Evolutionary conservation across 257 asterid species (phyloP), one percentile per base, ranked within the genome.

Genomic region (Solanum tarijense): DNA sequence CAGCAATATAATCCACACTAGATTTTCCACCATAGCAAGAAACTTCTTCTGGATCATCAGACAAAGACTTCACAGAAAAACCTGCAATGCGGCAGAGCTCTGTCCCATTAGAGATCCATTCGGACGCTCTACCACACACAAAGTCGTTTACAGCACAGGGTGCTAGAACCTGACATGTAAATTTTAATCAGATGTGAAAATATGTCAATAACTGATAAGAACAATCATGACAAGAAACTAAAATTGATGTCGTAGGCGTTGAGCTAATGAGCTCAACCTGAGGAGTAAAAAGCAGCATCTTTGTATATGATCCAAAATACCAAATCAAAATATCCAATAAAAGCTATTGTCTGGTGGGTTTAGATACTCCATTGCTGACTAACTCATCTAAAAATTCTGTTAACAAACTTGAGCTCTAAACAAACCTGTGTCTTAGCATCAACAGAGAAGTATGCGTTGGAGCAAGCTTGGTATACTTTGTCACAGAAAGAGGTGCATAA

Each of bases 71-170:
- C 89, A 96, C 97, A 60, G 96, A 92, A 92, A 97, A 96, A 91
- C 99, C 99, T 72, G 99, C 94, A 89, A 90, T 92, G 62, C 83
- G 93, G 95, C 99, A 97, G 92, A 97, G 98, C 89, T 95, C 99
- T 83, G 99, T 96, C 92, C 99, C 99, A 88, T 97, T 96, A 87
- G 98, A 92, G 93, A 95, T 94, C 98, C 98, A 97, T 90, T 97
- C 94, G 4, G 98, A 95, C 90, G 98, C 98, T 92, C 91, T 94
- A 89, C 99, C 99, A 92, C 99, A 97, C 66, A 97, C 98, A 90
- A 96, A 93, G 93, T 97, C 96, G 86, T 92, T 93, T 74, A 89
- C 83, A 88, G 98, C 98, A 87, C 99, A 97, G 84, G 99, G 99
- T 87, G 95, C 98, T 89, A 96, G 89, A 89, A 92, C 99, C 99